Percentiles rank a stretch among this genome's conserved stretches.
phyloP scores from a whole-genome alignment of 2,329 filamentous ascomycete species.

The Talaromyces sp. region DNA sequence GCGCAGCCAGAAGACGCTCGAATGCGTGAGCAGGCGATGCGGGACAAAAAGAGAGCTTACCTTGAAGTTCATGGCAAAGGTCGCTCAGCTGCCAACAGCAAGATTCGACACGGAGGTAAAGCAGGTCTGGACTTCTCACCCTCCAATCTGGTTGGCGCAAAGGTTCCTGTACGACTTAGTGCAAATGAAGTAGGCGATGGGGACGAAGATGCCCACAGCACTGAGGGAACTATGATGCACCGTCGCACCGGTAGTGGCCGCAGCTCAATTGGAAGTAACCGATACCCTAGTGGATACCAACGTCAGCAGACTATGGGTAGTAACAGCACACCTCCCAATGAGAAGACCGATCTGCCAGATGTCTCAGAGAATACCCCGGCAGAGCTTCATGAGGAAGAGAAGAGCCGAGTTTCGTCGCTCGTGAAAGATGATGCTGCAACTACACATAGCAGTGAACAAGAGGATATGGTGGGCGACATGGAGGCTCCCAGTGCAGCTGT shows the following conservation, averaged over 20 bases:
- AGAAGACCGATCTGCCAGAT: slow-evolving; percentile 45
- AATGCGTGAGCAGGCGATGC: slow-evolving; percentile 77
- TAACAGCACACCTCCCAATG: slow-evolving; percentile 56
- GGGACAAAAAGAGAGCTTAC: slow-evolving; percentile 82
- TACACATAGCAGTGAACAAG: slow-evolving; percentile 43
- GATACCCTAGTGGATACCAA: slow-evolving; percentile 50
- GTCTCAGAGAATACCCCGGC: slow-evolving; percentile 44
- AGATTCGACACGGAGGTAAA: slow-evolving; percentile 86
- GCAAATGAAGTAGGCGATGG: slow-evolving; percentile 94
- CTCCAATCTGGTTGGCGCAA: slow-evolving; percentile 73
- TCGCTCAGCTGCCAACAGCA: slow-evolving; percentile 68
- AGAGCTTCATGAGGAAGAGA: slow-evolving; percentile 31
- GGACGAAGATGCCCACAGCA: slow-evolving; percentile 63
- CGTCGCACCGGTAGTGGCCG: slow-evolving; percentile 61
- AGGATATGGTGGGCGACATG: slow-evolving; percentile 57
- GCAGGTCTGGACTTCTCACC: slow-evolving; percentile 77
- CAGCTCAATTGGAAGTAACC: slow-evolving; percentile 57
- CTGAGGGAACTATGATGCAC: slow-evolving; percentile 45
- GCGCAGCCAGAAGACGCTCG: slow-evolving; percentile 90
- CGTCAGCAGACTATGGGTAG: slow-evolving; percentile 51
- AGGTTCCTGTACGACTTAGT: slow-evolving; percentile 86
- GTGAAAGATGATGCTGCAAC: slow-evolving; percentile 33
- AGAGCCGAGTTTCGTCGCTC: slow-evolving; percentile 27
- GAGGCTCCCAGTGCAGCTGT: slow-evolving; percentile 46
- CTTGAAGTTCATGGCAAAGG: slow-evolving; percentile 73